Base-by-base conservation (phyloP, 352 stramenopile species). In the Phytophthora idaei region DNA sequence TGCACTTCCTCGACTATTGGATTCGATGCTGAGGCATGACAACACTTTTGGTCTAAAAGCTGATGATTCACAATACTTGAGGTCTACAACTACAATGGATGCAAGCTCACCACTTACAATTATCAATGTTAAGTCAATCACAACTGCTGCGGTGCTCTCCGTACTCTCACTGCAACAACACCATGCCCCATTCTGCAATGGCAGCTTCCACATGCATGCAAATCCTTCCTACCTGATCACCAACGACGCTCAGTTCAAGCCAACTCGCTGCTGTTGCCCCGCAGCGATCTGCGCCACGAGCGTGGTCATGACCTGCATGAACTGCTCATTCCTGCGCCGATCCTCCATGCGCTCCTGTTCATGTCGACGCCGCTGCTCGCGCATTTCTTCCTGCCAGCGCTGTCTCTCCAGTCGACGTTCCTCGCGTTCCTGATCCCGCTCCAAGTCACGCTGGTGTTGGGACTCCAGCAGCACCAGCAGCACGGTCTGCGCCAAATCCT, bases 301-400 rank as follows among this genome's bases (percentile, higher is more conserved):
- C 14, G 62, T 73, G 14, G 58, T 73, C 67, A 78, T 73, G 14
- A 76, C 55, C 55, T 78, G 71, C 57, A 78, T 67, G 46, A 76
- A 75, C 42, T 75, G 57, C 21, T 78, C 71, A 57, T 70, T 71
- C 9, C 62, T 66, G 50, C 71, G 67, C 27, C 61, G 58, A 29
- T 78, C 71, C 34, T 78, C 71, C 1, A 41, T 52, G 9, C 71
- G 67, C 9, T 78, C 71, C 14, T 78, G 57, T 25, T 78, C 66
- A 32, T 68, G 58, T 51, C 54, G 62, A 42, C 57, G 61, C 11
- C 56, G 62, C 28, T 78, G 59, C 39, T 78, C 70, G 17, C 61
- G 66, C 42, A 74, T 58, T 39, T 78, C 70, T 48, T 73, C 61
- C 28, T 68, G 66, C 60, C 70, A 73, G 27, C 50, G 66, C 37